Evolutionary conservation across 257 asterid genomes (phyloP), one percentile per base, ranked within the genome.

Genomic region (Nicotiana benthamiana): DNA sequence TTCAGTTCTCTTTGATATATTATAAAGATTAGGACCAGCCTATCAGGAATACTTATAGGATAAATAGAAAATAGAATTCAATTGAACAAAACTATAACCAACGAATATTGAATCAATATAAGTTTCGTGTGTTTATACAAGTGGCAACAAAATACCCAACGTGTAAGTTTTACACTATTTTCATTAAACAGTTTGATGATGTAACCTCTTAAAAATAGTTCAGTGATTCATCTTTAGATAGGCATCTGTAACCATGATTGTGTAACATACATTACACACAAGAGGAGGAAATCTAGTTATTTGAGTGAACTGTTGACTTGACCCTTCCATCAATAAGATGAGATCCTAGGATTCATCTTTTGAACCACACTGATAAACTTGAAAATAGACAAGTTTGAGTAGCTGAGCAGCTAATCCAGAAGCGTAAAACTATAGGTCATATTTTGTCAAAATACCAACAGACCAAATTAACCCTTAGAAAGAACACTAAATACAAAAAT

Each of bases 371-470:
- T 36, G 54, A 68, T 40, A 68, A n/a, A n/a, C n/a, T n/a, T n/a
- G n/a, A n/a, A n/a, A n/a, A n/a, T n/a, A n/a, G n/a, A n/a, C n/a
- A n/a, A n/a, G n/a, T n/a, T n/a, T n/a, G n/a, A n/a, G n/a, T n/a
- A n/a, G n/a, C n/a, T n/a, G n/a, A n/a, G n/a, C 26, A 32, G 75
- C 75, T 66, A 32, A 34, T 66, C 75, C 75, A 66, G 54, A 68
- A 68, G 30, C 12, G 8, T 68, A 68, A 18, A 26, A 11, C 56
- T 40, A 34, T 11, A 68, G 76, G 56, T 11, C 54, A 68, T 36
- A 68, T 68, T n/a, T 10, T n/a, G 76, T 36, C 56, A 68, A 36
- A 68, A 68, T 36, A 40, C 53, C 56, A 36, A 68, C 53, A 68
- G 6, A 34, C 3, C 3, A 17, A n/a, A n/a, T 36, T 36, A 67